These are phyloP conservation scores for Pseudohalonectria lignicola DNA, from an alignment of 2,329 filamentous ascomycete species.

Conservation along the genomic window DNA sequence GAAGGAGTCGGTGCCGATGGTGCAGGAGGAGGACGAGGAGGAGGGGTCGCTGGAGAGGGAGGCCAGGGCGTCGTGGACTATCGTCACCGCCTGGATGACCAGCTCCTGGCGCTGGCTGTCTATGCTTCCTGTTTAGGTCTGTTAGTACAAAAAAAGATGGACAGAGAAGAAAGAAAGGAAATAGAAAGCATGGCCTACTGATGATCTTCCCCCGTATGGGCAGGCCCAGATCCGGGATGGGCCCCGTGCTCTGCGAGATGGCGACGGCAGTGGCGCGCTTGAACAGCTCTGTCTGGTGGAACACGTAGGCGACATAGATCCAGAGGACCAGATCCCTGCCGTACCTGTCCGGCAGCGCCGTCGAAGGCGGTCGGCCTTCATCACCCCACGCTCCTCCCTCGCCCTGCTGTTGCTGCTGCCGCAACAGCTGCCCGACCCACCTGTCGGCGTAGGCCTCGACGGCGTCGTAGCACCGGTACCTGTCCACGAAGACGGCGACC, in stretches of 20 bases:
- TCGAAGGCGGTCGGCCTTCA: too few species aligned
- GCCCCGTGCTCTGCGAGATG: constrained; percentile 12
- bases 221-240: constrained; percentile 13
- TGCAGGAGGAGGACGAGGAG: constrained; percentile 9
- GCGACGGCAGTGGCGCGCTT: constrained; percentile 13
- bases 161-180: neutral
- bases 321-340: constrained; percentile 15
- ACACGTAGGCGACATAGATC: constrained; percentile 19
- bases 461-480: constrained; percentile 28
- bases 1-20: constrained; percentile 15
- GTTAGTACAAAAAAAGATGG: too few species aligned
- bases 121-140: constrained; percentile 12
- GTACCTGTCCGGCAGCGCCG: constrained; percentile 7
- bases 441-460: constrained; percentile 27
- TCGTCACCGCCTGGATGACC: constrained; percentile 10
- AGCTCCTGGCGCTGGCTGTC: constrained; percentile 15
- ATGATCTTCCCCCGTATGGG: constrained; percentile 18
- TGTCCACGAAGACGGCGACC: constrained; percentile 30
- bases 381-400: neutral
- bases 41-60: constrained; percentile 3
- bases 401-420: neutral
- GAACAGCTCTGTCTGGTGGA: constrained; percentile 16
- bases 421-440: constrained; percentile 20
- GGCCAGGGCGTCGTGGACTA: constrained; percentile 12
- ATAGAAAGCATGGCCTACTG: constrained; percentile 8